Conservation (phyloP, 164 flowering plant genomes). For the Liquidambar formosana region DNA sequence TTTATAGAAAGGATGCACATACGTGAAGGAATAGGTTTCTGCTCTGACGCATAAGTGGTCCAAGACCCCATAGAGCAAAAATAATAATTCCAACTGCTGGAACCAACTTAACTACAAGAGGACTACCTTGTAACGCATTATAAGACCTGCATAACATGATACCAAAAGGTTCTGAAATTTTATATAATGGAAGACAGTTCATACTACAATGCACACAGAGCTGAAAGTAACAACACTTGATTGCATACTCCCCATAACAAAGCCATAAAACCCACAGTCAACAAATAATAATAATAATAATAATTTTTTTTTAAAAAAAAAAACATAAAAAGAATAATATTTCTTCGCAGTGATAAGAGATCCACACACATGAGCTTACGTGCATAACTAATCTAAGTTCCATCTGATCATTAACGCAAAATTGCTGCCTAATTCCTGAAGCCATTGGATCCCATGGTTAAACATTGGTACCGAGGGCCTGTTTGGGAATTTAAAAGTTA, state of each 20-base stretch:
- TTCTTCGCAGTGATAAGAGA: too few relatives aligned
- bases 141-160: constrained; percentile 50
- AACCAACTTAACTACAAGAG: constrained; percentile 52
- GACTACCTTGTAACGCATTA: constrained; percentile 48
- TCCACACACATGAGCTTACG: too few relatives aligned
- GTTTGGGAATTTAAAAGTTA: too few relatives aligned
- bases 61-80: constrained; percentile 83
- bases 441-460: too few relatives aligned
- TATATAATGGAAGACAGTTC: not conserved
- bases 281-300: too few relatives aligned
- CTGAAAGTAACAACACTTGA: not conserved
- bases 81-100: constrained; percentile 67
- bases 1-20: constrained; percentile 19
- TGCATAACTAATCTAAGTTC: too few relatives aligned
- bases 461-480: too few relatives aligned
- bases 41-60: constrained; percentile 61
- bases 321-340: too few relatives aligned
- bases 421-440: too few relatives aligned
- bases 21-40: constrained; percentile 65
- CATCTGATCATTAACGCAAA: too few relatives aligned
- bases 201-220: not conserved
- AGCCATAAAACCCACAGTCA: not conserved
- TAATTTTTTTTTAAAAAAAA: too few relatives aligned
- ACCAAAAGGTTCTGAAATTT: not conserved
- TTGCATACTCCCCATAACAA: not conserved